Percentiles rank a stretch among this genome's conserved stretches.
These are phyloP conservation scores for Neurospora sp. DNA, from an alignment of 495 filamentous ascomycete genomes.

Conservation along the genomic window DNA sequence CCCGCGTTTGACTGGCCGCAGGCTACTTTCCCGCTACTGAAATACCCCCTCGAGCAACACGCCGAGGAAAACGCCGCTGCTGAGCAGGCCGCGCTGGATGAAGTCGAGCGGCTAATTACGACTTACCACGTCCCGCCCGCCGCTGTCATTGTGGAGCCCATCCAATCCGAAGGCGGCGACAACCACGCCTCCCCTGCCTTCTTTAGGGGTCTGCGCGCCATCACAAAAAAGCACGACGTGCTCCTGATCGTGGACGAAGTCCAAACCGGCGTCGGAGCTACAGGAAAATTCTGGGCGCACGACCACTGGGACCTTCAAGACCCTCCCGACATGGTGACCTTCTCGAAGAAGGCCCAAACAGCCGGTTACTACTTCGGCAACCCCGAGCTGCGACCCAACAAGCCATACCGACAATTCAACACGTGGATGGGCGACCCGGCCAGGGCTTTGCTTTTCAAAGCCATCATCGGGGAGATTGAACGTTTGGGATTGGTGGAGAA, in stretches of 20 bases:
- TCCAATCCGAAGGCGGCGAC: constrained; percentile 97
- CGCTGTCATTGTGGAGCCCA: constrained; percentile 86
- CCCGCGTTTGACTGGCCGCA: constrained; percentile 98
- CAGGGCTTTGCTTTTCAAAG: constrained; percentile 80
- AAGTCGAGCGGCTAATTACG: constrained; percentile 79
- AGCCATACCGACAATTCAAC: constrained; percentile 99
- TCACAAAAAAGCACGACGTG: constrained; percentile 78
- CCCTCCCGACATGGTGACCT: constrained; percentile 97
- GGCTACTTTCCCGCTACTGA: constrained; percentile 78
- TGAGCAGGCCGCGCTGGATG: constrained; percentile 77
- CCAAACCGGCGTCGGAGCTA: constrained; percentile 92
- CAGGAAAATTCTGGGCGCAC: constrained; percentile 98
- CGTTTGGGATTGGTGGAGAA: constrained; percentile 67
- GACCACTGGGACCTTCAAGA: constrained; percentile 84
- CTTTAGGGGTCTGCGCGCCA: constrained; percentile 77
- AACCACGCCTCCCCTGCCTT: constrained; percentile 93
- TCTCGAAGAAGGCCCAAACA: constrained; percentile 97
- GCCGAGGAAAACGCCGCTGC: constrained; percentile 71
- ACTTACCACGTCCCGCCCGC: constrained; percentile 79
- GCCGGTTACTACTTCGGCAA: constrained; percentile 95
- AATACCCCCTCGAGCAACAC: constrained; percentile 85
- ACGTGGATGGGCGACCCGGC: constrained; percentile 99
- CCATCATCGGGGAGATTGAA: constrained; percentile 86
- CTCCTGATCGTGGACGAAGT: constrained; percentile 98
- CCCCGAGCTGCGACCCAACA: constrained; percentile 81